Evolutionary conservation across 148 eudicot genomes (phyloP).

Genomic region (Silene uniflora): DNA sequence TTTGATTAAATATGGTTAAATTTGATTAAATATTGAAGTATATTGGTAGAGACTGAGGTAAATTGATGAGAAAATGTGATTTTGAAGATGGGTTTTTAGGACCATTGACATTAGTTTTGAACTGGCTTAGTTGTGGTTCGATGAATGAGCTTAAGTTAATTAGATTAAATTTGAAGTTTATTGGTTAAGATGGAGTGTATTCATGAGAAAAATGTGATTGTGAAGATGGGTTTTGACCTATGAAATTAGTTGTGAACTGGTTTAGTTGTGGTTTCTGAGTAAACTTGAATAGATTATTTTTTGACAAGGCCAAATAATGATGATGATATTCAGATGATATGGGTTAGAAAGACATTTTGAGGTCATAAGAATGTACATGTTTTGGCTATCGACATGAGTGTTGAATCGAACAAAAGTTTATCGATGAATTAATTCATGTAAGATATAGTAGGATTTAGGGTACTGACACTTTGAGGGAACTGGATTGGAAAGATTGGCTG

Average conservation of each 20-base stretch:
- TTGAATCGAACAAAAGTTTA: background rate
- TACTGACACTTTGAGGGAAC: background rate
- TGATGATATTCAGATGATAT: background rate
- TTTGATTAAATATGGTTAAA: slow-evolving; percentile 51
- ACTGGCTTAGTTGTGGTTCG: background rate
- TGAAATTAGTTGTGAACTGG: background rate
- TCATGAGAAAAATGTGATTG: no score
- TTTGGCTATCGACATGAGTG: background rate
- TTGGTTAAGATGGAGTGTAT: no score
- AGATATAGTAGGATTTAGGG: background rate
- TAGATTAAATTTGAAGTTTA: no score
- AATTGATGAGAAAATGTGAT: background rate
- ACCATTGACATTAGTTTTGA: background rate
- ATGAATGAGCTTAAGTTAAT: no score
- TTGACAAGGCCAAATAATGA: background rate
- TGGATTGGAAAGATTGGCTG: background rate
- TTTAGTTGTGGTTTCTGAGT: background rate
- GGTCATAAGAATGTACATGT: background rate
- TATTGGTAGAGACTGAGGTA: no score
- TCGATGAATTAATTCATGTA: background rate
- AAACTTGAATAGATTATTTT: background rate
- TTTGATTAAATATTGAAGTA: no score
- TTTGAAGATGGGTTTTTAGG: background rate
- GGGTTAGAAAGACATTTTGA: background rate
- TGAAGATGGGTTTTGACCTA: background rate